These are phyloP conservation scores for Candida ortonii DNA, from an alignment of 805 yeast genomes.

Conservation along the genomic window DNA sequence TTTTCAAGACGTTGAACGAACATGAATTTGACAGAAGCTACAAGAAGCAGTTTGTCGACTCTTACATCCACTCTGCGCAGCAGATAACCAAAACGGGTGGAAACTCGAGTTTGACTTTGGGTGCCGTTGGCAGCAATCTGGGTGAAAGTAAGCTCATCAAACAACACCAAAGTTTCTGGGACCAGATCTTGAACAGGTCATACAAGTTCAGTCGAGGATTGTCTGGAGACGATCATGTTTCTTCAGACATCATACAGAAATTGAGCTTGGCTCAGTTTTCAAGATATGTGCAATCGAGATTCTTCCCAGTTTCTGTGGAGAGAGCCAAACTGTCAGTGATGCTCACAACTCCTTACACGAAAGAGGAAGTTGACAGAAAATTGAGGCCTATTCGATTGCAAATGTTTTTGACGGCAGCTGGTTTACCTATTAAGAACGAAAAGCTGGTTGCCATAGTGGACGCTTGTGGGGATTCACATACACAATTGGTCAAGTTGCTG, in stretches of 20 bases:
- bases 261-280: conserved; percentile 35
- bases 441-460: conserved; percentile 39
- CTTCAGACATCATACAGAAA: conserved; percentile 28
- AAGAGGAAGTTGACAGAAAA: conserved; percentile 36
- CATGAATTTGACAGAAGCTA: conserved; percentile 35
- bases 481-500: conserved; percentile 38
- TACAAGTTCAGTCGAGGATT: conserved; percentile 37
- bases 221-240: conserved; percentile 34
- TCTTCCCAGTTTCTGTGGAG: conserved; percentile 36
- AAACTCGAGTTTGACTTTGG: conserved; percentile 25
- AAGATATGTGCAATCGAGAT: conserved; percentile 33
- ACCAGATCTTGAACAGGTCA: conserved; percentile 44
- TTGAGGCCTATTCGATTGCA: conserved; percentile 40
- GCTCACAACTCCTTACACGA: conserved; percentile 37
- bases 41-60: conserved; percentile 37
- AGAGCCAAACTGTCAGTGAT: conserved; percentile 43
- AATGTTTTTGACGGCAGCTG: conserved; percentile 44
- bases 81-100: conserved; percentile 18
- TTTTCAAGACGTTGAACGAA: conserved; percentile 31
- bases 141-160: conserved; percentile 28
- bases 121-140: conserved; percentile 22
- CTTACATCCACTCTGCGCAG: conserved; percentile 18
- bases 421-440: conserved; percentile 43
- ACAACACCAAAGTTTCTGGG: conserved; percentile 48
- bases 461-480: conserved; percentile 37